phyloP scores from a whole-genome alignment of 352 stramenopile genomes.

The Phytopythium litorale region DNA sequence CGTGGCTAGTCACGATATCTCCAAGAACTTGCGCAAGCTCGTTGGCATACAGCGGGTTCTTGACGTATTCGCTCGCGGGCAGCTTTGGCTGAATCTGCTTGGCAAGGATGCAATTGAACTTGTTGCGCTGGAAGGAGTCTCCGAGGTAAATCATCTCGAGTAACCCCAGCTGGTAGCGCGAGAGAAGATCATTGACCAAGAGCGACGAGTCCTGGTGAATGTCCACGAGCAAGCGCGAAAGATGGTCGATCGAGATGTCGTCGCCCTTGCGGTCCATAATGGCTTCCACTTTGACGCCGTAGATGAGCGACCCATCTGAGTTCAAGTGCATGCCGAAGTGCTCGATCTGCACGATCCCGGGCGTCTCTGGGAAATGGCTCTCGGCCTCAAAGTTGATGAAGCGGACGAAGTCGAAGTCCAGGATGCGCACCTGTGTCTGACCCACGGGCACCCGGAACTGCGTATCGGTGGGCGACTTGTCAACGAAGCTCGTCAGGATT shows the following conservation, averaged over 20 bases:
- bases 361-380: constrained; percentile 94
- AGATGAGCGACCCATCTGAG: constrained; percentile 74
- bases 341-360: constrained; percentile 95
- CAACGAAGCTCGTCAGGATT: constrained; percentile 94
- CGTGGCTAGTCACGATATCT: constrained; percentile 92
- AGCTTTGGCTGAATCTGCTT: constrained; percentile 96
- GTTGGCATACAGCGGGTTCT: constrained; percentile 94
- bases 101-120: constrained; percentile 97
- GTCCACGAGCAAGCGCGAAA: constrained; percentile 95
- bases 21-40: constrained; percentile 95
- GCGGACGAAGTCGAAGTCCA: constrained; percentile 97
- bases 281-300: constrained; percentile 91
- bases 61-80: constrained; percentile 93
- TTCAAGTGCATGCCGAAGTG: constrained; percentile 93
- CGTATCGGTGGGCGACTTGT: constrained; percentile 75
- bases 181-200: constrained; percentile 96
- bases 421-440: constrained; percentile 93
- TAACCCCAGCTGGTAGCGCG: constrained; percentile 93
- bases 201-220: constrained; percentile 95
- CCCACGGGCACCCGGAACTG: constrained; percentile 88
- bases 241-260: constrained; percentile 96
- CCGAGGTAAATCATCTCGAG: constrained; percentile 95
- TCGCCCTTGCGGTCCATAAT: constrained; percentile 96
- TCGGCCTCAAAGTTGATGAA: constrained; percentile 99
- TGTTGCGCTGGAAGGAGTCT: constrained; percentile 94